Evolutionary conservation across 352 stramenopile genomes (phyloP).

Genomic region (Peronosclerospora sorghi): DNA sequence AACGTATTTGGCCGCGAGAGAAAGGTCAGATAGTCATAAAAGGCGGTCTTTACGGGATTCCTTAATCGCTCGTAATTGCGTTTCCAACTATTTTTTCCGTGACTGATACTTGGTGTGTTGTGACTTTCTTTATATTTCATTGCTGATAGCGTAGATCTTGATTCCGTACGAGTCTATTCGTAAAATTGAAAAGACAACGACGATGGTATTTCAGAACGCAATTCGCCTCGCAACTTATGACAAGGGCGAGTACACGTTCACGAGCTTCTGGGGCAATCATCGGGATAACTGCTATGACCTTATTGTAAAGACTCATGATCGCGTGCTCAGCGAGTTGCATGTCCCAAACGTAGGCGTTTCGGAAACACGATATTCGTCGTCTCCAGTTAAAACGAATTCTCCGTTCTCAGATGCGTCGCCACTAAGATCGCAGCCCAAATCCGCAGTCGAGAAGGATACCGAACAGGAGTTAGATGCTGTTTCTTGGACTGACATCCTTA

Average conservation of each 20-base stretch:
- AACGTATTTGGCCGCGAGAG: conserved; percentile 80
- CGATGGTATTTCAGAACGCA: conserved; percentile 68
- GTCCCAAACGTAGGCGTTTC: conserved; percentile 8
- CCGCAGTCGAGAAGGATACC: conserved; percentile 3
- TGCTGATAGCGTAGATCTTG: conserved; percentile 36
- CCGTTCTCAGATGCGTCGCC: conserved; percentile 2
- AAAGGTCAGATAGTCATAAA: conserved; percentile 35
- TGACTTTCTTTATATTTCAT: conserved; percentile 6
- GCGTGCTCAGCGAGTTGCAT: conserved; percentile 26
- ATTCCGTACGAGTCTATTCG: conserved; percentile 81
- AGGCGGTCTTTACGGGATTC: background rate
- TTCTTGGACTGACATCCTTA: conserved; percentile 1
- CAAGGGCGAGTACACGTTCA: conserved; percentile 78
- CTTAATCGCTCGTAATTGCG: background rate
- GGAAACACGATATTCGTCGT: conserved; percentile 8
- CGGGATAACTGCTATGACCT: conserved; percentile 70
- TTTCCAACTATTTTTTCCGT: conserved; percentile 10
- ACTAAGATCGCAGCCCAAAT: background rate
- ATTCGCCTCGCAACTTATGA: conserved; percentile 55
- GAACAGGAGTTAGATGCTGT: background rate
- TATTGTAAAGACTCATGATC: conserved; percentile 52
- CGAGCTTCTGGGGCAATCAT: conserved; percentile 78
- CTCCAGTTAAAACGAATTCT: conserved; percentile 1
- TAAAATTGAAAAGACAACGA: conserved; percentile 71
- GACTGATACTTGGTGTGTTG: conserved; percentile 7